Percentiles rank a stretch among this genome's conserved stretches.
Conservation (phyloP, 192 early-diverging fungal species). For the Umbelopsis sp. region DNA sequence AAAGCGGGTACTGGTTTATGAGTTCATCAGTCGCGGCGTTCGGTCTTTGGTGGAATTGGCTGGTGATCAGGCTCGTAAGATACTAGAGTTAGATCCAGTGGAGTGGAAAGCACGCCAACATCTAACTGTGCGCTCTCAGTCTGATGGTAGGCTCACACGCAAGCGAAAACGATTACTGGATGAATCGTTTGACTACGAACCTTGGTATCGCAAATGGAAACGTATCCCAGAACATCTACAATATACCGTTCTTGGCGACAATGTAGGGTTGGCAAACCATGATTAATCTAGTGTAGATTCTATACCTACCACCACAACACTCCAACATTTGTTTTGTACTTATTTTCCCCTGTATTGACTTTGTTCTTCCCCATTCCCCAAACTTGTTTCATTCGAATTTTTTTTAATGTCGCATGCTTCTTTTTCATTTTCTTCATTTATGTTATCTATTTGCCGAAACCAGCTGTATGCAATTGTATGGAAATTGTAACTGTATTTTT, state of each 20-base stretch:
- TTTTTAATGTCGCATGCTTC: background rate
- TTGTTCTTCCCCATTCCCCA: background rate
- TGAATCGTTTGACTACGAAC: conserved; percentile 5
- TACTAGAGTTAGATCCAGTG: conserved; percentile 9
- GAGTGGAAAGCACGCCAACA: background rate
- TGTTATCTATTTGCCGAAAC: background rate
- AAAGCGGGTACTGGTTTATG: conserved; percentile 45
- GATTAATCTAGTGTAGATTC: background rate
- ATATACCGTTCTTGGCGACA: background rate
- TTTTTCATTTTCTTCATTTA: background rate
- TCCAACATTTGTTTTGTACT: background rate
- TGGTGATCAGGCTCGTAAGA: conserved; percentile 17
- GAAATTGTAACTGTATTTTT: background rate
- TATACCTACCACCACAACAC: background rate
- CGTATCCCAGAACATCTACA: conserved; percentile 6
- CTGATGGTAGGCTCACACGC: background rate
- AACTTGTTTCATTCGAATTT: background rate
- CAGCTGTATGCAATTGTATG: background rate
- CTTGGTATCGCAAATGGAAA: conserved; percentile 15
- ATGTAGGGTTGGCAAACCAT: background rate
- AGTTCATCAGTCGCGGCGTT: conserved; percentile 26
- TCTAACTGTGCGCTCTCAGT: background rate
- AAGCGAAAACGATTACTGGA: background rate
- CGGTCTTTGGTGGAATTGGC: background rate
- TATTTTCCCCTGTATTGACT: background rate